A percentile compares a stretch with the other conserved stretches of the same genome.
Evolutionary conservation across 2,329 filamentous ascomycete species (phyloP).

Genomic region (Ophiocordyceps camponoti-floridani): DNA sequence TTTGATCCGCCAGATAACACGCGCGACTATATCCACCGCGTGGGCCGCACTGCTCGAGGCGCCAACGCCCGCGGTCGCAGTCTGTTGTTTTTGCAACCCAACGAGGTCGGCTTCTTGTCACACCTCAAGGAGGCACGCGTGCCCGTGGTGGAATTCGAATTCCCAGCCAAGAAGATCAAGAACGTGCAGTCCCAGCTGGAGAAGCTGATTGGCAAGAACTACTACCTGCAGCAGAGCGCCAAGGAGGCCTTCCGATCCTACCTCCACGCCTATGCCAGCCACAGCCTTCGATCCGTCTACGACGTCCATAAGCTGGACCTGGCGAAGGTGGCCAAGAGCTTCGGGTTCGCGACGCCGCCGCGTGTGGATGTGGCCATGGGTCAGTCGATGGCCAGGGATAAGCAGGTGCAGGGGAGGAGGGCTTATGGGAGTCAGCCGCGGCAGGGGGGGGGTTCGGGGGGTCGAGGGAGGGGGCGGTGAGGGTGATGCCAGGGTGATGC

Average conservation of each 20-base stretch:
- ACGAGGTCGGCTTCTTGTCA: slow-evolving; percentile 79
- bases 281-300: slow-evolving; percentile 38
- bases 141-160: slow-evolving; percentile 90
- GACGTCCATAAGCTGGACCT: slow-evolving; percentile 74
- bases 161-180: slow-evolving; percentile 79
- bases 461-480: neutral
- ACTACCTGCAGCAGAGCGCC: slow-evolving; percentile 82
- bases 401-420: slow-evolving; percentile 39
- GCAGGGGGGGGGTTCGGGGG: slow-evolving; percentile 21
- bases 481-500: too few relatives aligned
- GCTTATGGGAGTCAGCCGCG: slow-evolving; percentile 65
- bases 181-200: slow-evolving; percentile 85
- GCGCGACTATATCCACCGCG: slow-evolving; percentile 84
- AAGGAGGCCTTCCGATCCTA: slow-evolving; percentile 75
- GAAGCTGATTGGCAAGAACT: slow-evolving; percentile 86
- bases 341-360: slow-evolving; percentile 63
- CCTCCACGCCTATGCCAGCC: slow-evolving; percentile 84
- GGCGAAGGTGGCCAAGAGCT: slow-evolving; percentile 67
- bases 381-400: slow-evolving; percentile 58
- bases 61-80: slow-evolving; percentile 69
- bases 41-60: slow-evolving; percentile 84
- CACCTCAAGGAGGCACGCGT: slow-evolving; percentile 85
- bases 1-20: slow-evolving; percentile 90
- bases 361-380: slow-evolving; percentile 72
- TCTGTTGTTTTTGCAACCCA: slow-evolving; percentile 83